Conservation (phyloP, 768 basidiomycete genomes). For the Termitomyces sp. region DNA sequence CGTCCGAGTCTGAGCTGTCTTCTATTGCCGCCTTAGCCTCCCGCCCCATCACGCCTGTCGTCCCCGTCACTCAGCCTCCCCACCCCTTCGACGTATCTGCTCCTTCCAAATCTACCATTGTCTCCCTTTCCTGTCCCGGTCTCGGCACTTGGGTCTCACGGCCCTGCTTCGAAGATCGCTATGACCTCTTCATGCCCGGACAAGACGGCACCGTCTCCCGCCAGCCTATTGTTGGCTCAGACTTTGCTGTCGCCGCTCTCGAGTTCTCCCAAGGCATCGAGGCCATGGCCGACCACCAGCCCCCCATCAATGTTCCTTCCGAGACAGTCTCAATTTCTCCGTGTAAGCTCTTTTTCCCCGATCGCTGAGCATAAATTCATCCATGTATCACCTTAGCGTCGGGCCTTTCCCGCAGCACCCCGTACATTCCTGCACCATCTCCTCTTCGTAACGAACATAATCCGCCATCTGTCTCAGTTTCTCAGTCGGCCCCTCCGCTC, state of each 20-base stretch:
- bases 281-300: constrained; percentile 46
- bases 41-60: constrained; percentile 20
- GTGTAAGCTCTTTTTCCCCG: constrained; percentile 11
- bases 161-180: constrained; percentile 73
- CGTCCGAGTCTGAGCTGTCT: constrained; percentile 34
- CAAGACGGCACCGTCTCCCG: constrained; percentile 30
- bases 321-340: constrained; percentile 11
- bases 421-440: constrained; percentile 41
- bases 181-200: constrained; percentile 45
- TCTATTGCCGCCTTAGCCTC: constrained; percentile 41
- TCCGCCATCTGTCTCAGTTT: constrained; percentile 6
- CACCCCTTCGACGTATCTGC: constrained; percentile 27
- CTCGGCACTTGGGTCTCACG: constrained; percentile 67
- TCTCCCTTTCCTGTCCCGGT: constrained; percentile 44
- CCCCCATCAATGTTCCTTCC: constrained; percentile 13
- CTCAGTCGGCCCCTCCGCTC: constrained; percentile 8
- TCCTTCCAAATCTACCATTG: constrained; percentile 24
- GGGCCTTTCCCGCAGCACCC: constrained; percentile 21
- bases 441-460: constrained; percentile 41
- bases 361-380: background rate
- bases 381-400: constrained; percentile 17
- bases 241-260: constrained; percentile 61
- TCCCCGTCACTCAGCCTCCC: constrained; percentile 19
- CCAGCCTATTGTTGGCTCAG: constrained; percentile 40
- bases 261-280: constrained; percentile 70